Conservation (phyloP, 805 yeast genomes). For the Yueomyces sp. region DNA sequence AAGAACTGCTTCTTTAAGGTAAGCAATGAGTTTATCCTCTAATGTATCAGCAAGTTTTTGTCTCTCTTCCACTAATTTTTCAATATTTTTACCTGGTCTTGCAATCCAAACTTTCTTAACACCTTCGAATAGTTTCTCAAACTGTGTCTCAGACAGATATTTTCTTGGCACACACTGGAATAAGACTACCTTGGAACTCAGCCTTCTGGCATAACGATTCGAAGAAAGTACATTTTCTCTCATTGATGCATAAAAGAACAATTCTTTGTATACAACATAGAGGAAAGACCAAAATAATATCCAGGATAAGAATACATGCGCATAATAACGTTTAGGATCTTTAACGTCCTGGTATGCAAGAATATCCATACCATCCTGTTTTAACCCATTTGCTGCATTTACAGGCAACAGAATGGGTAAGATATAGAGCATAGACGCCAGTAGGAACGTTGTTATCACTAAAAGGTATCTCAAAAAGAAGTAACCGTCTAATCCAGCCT, state of each 20-base stretch:
- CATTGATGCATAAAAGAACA: slow-evolving; percentile 61
- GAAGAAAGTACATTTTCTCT: slow-evolving; percentile 69
- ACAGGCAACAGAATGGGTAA: slow-evolving; percentile 71
- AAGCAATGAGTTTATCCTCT: slow-evolving; percentile 50
- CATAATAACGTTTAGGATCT: slow-evolving; percentile 52
- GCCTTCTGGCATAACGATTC: slow-evolving; percentile 61
- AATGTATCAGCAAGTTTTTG: slow-evolving; percentile 43
- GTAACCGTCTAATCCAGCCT: slow-evolving; percentile 91
- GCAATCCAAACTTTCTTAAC: slow-evolving; percentile 74
- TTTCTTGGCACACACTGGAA: slow-evolving; percentile 75
- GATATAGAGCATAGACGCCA: slow-evolving; percentile 39
- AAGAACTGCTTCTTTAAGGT: slow-evolving; percentile 52
- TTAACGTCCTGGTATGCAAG: slow-evolving; percentile 68
- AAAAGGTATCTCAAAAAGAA: slow-evolving; percentile 71
- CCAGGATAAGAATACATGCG: slow-evolving; percentile 78
- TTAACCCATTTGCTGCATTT: slow-evolving; percentile 57
- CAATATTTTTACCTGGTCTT: slow-evolving; percentile 44
- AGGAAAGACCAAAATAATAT: slow-evolving; percentile 55
- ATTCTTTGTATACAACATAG: slow-evolving; percentile 71
- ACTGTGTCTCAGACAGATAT: slow-evolving; percentile 56
- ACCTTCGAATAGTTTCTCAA: slow-evolving; percentile 66
- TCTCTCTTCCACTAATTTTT: slow-evolving; percentile 44
- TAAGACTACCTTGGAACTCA: slow-evolving; percentile 70
- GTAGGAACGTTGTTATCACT: slow-evolving; percentile 38
- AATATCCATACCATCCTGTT: slow-evolving; percentile 55